Base-by-base conservation (phyloP, 2,329 filamentous ascomycete genomes). In the Dothistroma septosporum region DNA sequence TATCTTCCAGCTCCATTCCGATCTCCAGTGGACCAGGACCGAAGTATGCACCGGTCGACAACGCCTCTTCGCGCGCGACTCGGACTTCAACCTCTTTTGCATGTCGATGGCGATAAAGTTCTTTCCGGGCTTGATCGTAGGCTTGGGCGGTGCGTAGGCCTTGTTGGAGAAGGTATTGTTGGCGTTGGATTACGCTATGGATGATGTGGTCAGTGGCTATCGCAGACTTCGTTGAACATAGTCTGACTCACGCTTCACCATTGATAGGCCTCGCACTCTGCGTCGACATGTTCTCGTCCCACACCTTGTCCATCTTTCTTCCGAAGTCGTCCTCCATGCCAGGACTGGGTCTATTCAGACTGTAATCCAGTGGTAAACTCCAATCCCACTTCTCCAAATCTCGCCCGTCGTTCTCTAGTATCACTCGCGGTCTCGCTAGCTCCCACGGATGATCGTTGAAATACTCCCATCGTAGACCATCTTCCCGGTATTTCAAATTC, bases 391-490 rank as follows among this genome's bases (percentile, higher is more conserved):
- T 80, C 74, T 88, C 85, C 55, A 85, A 81, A 72, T 99, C 93
- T 73, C 88, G 89, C 57, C 94, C 94, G 70, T 93, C 89, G 68
- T 87, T 81, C 77, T 99, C 94, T 10, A 97, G 78, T 52, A 99
- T 80, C 61, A 96, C 82, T 68, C 91, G 84, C 58, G 94, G 94
- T 64, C 93, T 84, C 19, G 94, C 94, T 72, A 99, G 79, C 77
- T 99, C 94, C 94, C 94, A 99, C 5, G 94, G 94, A 74, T 99
- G 94, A 75, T 99, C 93, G 71, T 83, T 86, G 80, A 90, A 99
- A 79, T 97, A 99, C 31, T 87, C 85, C 67, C 78, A 81, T 65
- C 94, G 87, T 71, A 99, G 81, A 62, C 79, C 77, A 76, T 99
- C 94, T 75, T 99, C 94, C 62, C 89, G 85, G 74, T 94, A 97